Percentiles rank a stretch among this genome's conserved stretches.
These are phyloP conservation scores for Selaginella tamariscina DNA, from an alignment of 75 land plant species.

Conservation along the genomic window DNA sequence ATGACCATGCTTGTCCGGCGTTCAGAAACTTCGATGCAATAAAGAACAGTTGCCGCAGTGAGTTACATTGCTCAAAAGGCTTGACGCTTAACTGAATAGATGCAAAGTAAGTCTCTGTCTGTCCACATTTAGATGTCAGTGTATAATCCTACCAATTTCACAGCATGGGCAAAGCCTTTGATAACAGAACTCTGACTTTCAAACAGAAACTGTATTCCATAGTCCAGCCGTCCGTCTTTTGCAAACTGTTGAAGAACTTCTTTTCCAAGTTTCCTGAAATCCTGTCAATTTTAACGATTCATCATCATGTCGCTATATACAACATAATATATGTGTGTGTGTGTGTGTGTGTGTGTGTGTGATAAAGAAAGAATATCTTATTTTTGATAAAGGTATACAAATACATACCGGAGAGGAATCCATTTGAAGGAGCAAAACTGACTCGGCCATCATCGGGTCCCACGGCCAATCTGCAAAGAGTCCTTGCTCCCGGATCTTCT, in stretches of 20 bases:
- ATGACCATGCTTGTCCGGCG: constrained; percentile 14
- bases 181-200: constrained; percentile 26
- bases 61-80: background rate
- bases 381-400: constrained; percentile 1
- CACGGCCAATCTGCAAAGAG: constrained; percentile 60
- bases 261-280: constrained; percentile 36
- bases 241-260: constrained; percentile 49
- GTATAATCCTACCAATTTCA: constrained; percentile 36
- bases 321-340: background rate
- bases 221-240: constrained; percentile 32
- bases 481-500: constrained; percentile 29
- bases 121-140: background rate
- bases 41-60: constrained; percentile 47
- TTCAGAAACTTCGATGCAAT: constrained; percentile 34
- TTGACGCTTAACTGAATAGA: background rate
- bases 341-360: background rate
- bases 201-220: constrained; percentile 70
- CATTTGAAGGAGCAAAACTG: constrained; percentile 54
- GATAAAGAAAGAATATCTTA: background rate
- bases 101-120: no score
- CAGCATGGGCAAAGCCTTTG: constrained; percentile 54
- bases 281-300: constrained; percentile 27
- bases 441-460: constrained; percentile 79
- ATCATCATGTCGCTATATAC: background rate
- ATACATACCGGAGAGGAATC: constrained; percentile 58